Percentiles rank a stretch among this genome's conserved stretches.
Evolutionary conservation across 768 basidiomycete species (phyloP).

Genomic region (Tricholoma sp.): DNA sequence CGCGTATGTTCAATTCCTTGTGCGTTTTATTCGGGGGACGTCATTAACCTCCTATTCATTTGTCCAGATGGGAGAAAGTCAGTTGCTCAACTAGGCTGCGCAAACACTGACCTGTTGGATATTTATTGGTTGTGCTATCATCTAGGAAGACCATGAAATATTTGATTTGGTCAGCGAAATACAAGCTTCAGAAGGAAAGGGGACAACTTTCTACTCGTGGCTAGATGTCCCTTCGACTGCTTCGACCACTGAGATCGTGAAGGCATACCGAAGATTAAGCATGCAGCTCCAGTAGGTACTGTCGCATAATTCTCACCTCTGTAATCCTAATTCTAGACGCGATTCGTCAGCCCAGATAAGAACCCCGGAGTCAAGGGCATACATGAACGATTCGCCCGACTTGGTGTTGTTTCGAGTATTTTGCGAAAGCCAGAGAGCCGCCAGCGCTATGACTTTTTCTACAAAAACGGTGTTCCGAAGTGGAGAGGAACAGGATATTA

Average conservation of each 20-base stretch:
- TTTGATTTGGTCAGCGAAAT: slow-evolving; percentile 87
- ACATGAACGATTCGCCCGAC: slow-evolving; percentile 87
- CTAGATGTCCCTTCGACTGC: slow-evolving; percentile 77
- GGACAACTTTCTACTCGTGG: slow-evolving; percentile 95
- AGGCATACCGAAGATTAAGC: slow-evolving; percentile 90
- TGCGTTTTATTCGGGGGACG: neutral
- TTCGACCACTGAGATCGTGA: slow-evolving; percentile 69
- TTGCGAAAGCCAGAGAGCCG: slow-evolving; percentile 72
- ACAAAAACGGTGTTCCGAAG: slow-evolving; percentile 94
- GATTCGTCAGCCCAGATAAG: slow-evolving; percentile 78
- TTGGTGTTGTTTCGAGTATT: slow-evolving; percentile 83
- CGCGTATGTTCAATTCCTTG: slow-evolving; percentile 45
- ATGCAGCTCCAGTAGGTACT: slow-evolving; percentile 78
- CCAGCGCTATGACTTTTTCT: slow-evolving; percentile 89
- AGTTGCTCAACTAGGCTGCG: neutral
- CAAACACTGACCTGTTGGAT: neutral
- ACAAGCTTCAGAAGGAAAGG: slow-evolving; percentile 84
- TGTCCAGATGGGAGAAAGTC: slow-evolving; percentile 70
- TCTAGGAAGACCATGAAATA: slow-evolving; percentile 93
- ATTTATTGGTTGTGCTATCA: neutral
- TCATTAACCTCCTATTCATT: slow-evolving; percentile 4
- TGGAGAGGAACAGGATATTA: slow-evolving; percentile 98
- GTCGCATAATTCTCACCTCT: neutral
- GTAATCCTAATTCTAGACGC: neutral
- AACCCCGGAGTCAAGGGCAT: slow-evolving; percentile 79